Base-by-base conservation (phyloP, 2,329 filamentous ascomycete genomes). In the Ilyonectria mors-panacis region DNA sequence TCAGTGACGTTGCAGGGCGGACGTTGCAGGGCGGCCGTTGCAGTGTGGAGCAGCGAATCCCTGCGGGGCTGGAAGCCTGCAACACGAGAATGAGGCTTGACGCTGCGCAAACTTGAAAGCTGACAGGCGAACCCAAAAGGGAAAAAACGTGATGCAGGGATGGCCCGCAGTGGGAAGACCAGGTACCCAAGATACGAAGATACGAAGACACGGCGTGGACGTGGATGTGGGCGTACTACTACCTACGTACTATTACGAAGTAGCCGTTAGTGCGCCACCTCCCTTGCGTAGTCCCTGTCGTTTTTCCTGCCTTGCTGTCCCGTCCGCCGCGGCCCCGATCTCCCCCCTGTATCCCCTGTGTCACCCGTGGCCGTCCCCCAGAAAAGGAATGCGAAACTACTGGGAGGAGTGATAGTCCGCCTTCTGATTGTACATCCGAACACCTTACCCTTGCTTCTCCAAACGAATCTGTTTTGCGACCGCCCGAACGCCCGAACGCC, bases 231-330 rank as follows among this genome's bases (percentile, higher is more conserved):
- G n/a, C 39, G 15, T 17, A n/a, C 15, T 42, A 8, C 39, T n/a
- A n/a, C 26, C 26, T 26, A 6, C 5, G 26, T 26, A 26, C 26
- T 5, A 26, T 26, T 26, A 26, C 26, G 26, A 26, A 26, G 26
- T 28, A 21, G 28, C n/a, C 28, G n/a, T 19, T 51, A 28, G 48
- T 51, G 48, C 50, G 50, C 50, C 50, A 53, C 50, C 50, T 53
- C 50, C 50, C 50, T 53, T 51, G 28, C 48, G 28, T 39, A n/a
- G 37, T 39, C 39, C 39, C 39, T 42, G 39, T 42, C 39, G 15
- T 42, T 42, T 42, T n/a, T 42, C 17, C 39, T n/a, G 6, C 39
- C 39, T 42, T 42, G 15, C 15, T n/a, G 39, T 6, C 15, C 37
- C 17, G 13, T 39, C 33, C 33, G 10, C 37, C 13, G 13, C 37